phyloP scores from a whole-genome alignment of 2,329 filamentous ascomycete genomes.

The Trichoderma sp. region DNA sequence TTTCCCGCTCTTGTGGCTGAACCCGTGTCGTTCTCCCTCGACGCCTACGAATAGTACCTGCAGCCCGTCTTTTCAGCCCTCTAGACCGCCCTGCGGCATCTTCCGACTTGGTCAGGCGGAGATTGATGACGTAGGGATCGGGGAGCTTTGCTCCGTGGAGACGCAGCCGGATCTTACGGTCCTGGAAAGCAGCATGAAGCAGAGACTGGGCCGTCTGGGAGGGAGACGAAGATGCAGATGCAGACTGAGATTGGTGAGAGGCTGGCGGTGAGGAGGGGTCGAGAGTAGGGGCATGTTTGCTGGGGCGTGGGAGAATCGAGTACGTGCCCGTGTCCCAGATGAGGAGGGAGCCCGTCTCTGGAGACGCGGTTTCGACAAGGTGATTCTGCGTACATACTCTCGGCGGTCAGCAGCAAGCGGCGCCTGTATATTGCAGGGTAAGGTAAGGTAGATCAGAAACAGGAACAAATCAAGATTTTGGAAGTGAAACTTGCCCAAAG shows the following conservation, averaged over 20 bases:
- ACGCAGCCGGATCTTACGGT: conserved; percentile 55
- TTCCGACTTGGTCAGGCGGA: conserved; percentile 51
- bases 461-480: not conserved
- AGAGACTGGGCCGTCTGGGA: conserved; percentile 44
- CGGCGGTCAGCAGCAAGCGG: not conserved
- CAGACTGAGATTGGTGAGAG: conserved; percentile 23
- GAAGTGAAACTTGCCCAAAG: conserved; percentile 48
- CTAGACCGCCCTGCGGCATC: conserved; percentile 36
- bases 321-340: conserved; percentile 65
- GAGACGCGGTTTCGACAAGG: conserved; percentile 57
- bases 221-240: conserved; percentile 22
- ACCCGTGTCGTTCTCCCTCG: conserved; percentile 3
- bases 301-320: conserved; percentile 47
- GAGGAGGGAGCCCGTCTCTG: conserved; percentile 54
- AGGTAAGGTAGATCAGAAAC: not conserved
- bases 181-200: conserved; percentile 50
- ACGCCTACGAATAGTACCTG: conserved; percentile 21
- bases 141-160: conserved; percentile 56
- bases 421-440: not conserved
- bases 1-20: conserved; percentile 25
- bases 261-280: conserved; percentile 34
- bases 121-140: conserved; percentile 50
- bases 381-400: conserved; percentile 48
- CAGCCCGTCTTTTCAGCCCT: conserved; percentile 18
- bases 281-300: conserved; percentile 32